Evolutionary conservation across 2,329 filamentous ascomycete species (phyloP).

Genomic region (Pyricularia pennisetigena): DNA sequence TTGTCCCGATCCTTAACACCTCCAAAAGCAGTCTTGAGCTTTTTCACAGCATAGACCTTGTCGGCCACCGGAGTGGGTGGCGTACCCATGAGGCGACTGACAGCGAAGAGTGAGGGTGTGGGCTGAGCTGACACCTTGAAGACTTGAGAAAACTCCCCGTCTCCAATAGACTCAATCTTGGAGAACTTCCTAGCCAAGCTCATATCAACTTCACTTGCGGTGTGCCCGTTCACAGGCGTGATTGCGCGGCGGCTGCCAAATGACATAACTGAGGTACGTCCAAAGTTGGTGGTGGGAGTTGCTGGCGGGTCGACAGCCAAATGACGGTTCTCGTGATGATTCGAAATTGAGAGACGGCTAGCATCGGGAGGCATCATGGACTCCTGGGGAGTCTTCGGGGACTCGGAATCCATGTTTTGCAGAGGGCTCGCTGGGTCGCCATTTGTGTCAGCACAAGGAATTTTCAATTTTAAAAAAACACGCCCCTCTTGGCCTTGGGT

Average conservation of each 20-base stretch:
- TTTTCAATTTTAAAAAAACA: neutral
- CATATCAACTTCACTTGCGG: constrained; percentile 65
- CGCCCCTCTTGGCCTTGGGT: constrained; percentile 6
- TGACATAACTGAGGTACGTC: constrained; percentile 41
- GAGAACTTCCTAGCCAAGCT: constrained; percentile 67
- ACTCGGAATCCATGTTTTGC: constrained; percentile 38
- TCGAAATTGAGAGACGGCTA: constrained; percentile 74
- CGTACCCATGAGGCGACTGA: constrained; percentile 21
- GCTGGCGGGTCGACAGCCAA: constrained; percentile 50
- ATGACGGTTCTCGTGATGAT: constrained; percentile 27
- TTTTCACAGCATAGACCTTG: constrained; percentile 85
- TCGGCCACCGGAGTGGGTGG: constrained; percentile 43
- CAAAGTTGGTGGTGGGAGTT: constrained; percentile 58
- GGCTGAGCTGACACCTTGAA: constrained; percentile 57
- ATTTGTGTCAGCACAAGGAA: constrained; percentile 13
- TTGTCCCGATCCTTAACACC: constrained; percentile 72
- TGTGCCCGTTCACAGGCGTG: constrained; percentile 59
- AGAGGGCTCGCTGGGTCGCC: constrained; percentile 46
- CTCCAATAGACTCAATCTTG: constrained; percentile 69
- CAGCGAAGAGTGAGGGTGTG: constrained; percentile 17
- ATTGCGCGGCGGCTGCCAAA: constrained; percentile 50
- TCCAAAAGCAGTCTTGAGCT: constrained; percentile 69
- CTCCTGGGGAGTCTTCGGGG: constrained; percentile 74
- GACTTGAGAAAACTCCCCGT: constrained; percentile 89
- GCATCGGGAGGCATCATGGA: constrained; percentile 67